phyloP scores from a whole-genome alignment of 2,329 filamentous ascomycete genomes.

The Fusarium udum region DNA sequence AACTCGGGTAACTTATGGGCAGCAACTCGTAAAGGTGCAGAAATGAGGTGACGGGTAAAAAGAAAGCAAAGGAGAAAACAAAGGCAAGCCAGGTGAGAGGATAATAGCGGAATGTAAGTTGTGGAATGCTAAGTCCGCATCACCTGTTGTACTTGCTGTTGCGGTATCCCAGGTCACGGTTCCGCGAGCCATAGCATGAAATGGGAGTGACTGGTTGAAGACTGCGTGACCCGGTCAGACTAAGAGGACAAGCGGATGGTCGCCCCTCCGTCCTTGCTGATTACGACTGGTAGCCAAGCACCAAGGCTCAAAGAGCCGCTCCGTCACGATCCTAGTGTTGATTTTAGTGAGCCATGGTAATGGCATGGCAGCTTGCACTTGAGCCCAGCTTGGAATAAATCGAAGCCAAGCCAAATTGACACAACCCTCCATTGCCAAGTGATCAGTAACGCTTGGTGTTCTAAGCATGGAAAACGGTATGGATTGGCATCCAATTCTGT shows the following conservation, averaged over 20 bases:
- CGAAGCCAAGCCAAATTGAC: constrained; percentile 27
- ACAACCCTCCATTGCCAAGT: constrained; percentile 28
- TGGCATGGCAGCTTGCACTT: background rate
- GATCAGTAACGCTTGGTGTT: constrained; percentile 19
- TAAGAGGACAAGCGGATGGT: constrained; percentile 31
- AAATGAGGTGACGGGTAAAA: constrained; percentile 35
- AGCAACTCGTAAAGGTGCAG: constrained; percentile 28
- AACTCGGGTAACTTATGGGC: background rate
- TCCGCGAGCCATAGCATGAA: constrained; percentile 31
- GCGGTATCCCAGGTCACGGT: constrained; percentile 23
- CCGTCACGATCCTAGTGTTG: constrained; percentile 44
- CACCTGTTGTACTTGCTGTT: constrained; percentile 29
- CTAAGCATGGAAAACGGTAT: constrained; percentile 8
- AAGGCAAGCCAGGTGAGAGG: background rate
- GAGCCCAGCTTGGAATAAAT: background rate
- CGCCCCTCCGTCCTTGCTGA: constrained; percentile 34
- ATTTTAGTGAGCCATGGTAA: constrained; percentile 9
- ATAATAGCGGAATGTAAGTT: constrained; percentile 19
- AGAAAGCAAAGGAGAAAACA: constrained; percentile 4
- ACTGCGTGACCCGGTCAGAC: constrained; percentile 35
- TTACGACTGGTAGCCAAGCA: constrained; percentile 20
- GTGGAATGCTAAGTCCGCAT: constrained; percentile 27
- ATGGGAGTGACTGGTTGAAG: constrained; percentile 38
- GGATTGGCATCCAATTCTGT: background rate
- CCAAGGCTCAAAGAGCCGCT: constrained; percentile 43